Evolutionary conservation across 2,329 filamentous ascomycete species (phyloP), one percentile per base, ranked within the genome.

Genomic region (Colletotrichum simmondsii): DNA sequence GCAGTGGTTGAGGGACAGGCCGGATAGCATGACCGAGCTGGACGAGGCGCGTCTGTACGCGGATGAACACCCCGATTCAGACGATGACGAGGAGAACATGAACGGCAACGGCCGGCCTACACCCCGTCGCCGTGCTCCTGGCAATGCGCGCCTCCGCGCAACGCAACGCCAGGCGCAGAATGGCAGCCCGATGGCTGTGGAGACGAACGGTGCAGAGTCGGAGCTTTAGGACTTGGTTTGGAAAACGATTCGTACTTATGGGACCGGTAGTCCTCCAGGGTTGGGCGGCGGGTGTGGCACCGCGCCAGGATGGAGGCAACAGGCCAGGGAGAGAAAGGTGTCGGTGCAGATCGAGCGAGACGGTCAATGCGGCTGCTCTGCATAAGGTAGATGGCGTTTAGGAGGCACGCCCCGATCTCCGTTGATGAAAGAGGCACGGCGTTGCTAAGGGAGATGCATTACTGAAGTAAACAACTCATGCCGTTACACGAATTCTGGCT

Each of bases 1-100:
- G 97, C 95, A 95, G 81, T 99, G 97, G 97, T 86, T 99, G 77
- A 91, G 97, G 76, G 92, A 93, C 83, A 93, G 95, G 80, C 97
- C 97, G 0, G 87, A 87, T 16, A 91, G 98, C 79, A 87, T 98
- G 68, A 92, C 88, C 56, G 94, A 97, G 77, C 87, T 98, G 62
- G 95, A 99, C 80, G 97, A 99, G 84, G 87, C 89, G n/a, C 84
- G 87, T 12, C 81, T 84, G 8, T 90, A 86, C 76, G 87, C 85
- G 28, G 85, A 86, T 71, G 85, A 89, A 60, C 85, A 90, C 74
- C 85, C 84, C 2, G 89, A 91, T 58, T 87, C 85, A 28, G 89
- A 92, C n/a, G 88, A 90, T 22, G 89, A 91, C 19, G 89, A 90
- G 19, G 85, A 87, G 69, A 83, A 79, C 67, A 85, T 85, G 80